These are phyloP conservation scores for Phaeosphaeria sp. DNA, from an alignment of 2,329 filamentous ascomycete species.

Conservation along the genomic window DNA sequence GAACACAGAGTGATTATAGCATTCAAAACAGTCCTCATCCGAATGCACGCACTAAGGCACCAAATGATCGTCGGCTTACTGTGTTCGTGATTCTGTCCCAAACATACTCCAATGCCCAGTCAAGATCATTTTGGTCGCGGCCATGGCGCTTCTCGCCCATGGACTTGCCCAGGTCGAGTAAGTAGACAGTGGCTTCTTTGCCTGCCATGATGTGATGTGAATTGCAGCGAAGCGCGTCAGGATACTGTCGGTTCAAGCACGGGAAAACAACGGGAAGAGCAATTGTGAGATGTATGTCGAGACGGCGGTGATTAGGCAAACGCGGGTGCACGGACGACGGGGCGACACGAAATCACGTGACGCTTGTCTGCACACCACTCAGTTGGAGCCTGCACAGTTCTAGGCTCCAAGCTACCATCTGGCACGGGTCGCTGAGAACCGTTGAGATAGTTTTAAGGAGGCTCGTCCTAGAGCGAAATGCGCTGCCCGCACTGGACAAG, in stretches of 20 bases:
- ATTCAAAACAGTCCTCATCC: not conserved
- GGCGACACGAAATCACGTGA: conserved; percentile 31
- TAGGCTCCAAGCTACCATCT: no score
- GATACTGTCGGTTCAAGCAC: not conserved
- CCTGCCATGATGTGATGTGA: conserved; percentile 70
- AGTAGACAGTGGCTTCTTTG: conserved; percentile 92
- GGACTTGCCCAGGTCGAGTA: conserved; percentile 86
- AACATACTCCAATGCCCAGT: conserved; percentile 88
- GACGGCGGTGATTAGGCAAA: conserved; percentile 28
- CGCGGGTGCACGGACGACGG: conserved; percentile 25
- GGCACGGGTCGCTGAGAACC: no score
- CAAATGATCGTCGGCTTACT: conserved; percentile 56
- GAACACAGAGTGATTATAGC: not conserved
- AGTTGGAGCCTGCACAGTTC: no score
- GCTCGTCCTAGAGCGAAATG: no score
- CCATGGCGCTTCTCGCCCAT: conserved; percentile 78
- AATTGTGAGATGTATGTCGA: not conserved
- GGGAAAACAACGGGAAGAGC: not conserved
- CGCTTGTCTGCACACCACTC: not conserved
- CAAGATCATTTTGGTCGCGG: conserved; percentile 78
- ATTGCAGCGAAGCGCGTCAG: not conserved
- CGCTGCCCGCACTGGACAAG: no score
- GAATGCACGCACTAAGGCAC: conserved; percentile 21
- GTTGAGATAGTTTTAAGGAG: no score
- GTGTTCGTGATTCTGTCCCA: conserved; percentile 90